Evolutionary conservation across 164 flowering plant species (phyloP), one percentile per base, ranked within the genome.

Genomic region (Vitis labrusca): DNA sequence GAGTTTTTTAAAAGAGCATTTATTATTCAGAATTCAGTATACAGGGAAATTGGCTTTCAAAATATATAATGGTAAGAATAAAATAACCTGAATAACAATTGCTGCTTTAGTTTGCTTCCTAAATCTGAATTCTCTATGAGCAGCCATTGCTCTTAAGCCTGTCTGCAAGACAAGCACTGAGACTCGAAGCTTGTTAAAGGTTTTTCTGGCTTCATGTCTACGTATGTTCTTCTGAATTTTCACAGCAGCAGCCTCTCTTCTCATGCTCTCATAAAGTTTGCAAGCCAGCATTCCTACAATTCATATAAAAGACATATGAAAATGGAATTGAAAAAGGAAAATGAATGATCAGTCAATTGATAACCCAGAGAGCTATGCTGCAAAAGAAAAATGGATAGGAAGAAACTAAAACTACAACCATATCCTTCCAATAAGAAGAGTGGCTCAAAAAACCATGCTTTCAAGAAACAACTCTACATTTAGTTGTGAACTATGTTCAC

Each of bases 161-260:
- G 85, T 85, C 68, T 90, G 94, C 71, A 90, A n/a, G 57, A 67
- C 69, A 62, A 85, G 83, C 51, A 80, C 87, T 44, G 94, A 83
- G 10, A 65, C 59, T 50, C 77, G 78, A 52, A 88, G 87, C 62
- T 61, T 79, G 37, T 59, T 74, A 71, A 81, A 86, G 30, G 75
- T 59, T 68, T 75, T 78, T 74, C 91, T 77, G 30, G 86, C 77
- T 23, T 68, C 78, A 59, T 81, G 70, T 74, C 81, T 74, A 8
- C 86, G 85, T n/a, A 66, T 2, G 58, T 80, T 67, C 72, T 82
- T 84, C 79, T 90, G 92, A 70, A 90, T 81, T 74, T 82, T 86
- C 49, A 84, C 50, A 49, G 87, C 81, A 75, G 92, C 92, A 56
- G 88, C 86, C 73, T 86, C 77, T 70, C 77, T 80, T 70, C 79